Evolutionary conservation across 1,284 basidiomycete species (phyloP), one percentile per base, ranked within the genome.

Genomic region (Cutaneotrichosporon cutaneum): DNA sequence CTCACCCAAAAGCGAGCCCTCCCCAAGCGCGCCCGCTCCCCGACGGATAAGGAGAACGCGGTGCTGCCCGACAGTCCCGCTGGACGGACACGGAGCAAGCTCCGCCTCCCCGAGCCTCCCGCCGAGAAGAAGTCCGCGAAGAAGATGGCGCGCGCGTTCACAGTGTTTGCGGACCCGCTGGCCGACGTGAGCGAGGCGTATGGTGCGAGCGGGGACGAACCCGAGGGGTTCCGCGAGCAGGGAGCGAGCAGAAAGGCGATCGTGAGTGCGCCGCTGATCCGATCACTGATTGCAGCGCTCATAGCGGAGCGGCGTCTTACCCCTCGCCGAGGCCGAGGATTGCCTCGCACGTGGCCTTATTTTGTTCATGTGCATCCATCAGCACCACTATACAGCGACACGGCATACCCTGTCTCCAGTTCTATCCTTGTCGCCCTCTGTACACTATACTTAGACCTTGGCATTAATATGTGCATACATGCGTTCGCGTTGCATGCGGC

Each of bases 111-210:
- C 3, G 24, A 26, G n/a, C 18, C 27, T 32, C 26, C 14, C 50
- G 8, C 4, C 32, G 33, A n/a, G n/a, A 58, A 59, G 35, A 30
- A 30, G 36, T 24, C 57, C 18, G 35, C 48, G 27, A 52, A 16
- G 14, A 52, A 51, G 6, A 42, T 53, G 33, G 26, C 32, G 16
- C 24, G 42, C 14, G 36, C 48, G 48, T 32, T 51, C 27, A 32
- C 48, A 3, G 48, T 51, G 26, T 51, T 51, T 51, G 52, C 16
- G 44, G 52, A 53, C 16, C 33, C 50, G 16, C 61, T 78, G 18
- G 66, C 59, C 14, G 77, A 77, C 68, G 76, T 77, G 9, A 74
- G 70, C 54, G 70, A 72, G 54, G 75, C 76, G 44, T 77, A 78
- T 63, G 77, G 76, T 10, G 77, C 75, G 18, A 68, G 22, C 18